phyloP scores from a whole-genome alignment of 345 rosid species.

The Gossypium bickii region DNA sequence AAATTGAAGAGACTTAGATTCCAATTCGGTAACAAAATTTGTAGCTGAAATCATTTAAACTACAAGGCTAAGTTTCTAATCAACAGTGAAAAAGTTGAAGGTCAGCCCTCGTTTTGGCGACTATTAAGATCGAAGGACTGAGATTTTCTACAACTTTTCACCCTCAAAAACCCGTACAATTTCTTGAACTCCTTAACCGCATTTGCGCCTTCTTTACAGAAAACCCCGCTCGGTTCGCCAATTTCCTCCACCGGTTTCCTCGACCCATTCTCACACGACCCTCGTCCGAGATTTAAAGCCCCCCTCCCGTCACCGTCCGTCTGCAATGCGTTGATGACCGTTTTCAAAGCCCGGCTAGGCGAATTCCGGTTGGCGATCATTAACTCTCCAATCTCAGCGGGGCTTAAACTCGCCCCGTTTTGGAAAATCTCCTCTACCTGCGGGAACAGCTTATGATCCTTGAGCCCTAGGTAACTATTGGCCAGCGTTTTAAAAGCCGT shows the following conservation, averaged over 20 bases:
- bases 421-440: constrained; percentile 86
- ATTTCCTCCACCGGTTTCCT: constrained; percentile 37
- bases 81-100: neutral
- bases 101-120: constrained; percentile 27
- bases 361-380: constrained; percentile 89
- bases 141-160: constrained; percentile 48
- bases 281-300: constrained; percentile 28
- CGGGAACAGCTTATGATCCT: constrained; percentile 85
- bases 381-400: constrained; percentile 86
- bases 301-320: constrained; percentile 63
- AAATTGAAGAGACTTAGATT: constrained; percentile 3
- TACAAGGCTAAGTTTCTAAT: neutral
- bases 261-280: constrained; percentile 28
- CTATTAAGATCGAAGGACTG: constrained; percentile 40
- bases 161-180: constrained; percentile 57
- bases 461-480: constrained; percentile 63
- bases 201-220: constrained; percentile 43
- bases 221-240: constrained; percentile 36
- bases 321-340: constrained; percentile 75
- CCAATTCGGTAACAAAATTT: constrained; percentile 4
- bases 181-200: constrained; percentile 65
- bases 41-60: neutral
- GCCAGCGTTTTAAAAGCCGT: constrained; percentile 73
- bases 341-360: constrained; percentile 90
- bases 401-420: constrained; percentile 69